Evolutionary conservation across 768 basidiomycete species (phyloP).

Genomic region (Infundibulicybe gibba): DNA sequence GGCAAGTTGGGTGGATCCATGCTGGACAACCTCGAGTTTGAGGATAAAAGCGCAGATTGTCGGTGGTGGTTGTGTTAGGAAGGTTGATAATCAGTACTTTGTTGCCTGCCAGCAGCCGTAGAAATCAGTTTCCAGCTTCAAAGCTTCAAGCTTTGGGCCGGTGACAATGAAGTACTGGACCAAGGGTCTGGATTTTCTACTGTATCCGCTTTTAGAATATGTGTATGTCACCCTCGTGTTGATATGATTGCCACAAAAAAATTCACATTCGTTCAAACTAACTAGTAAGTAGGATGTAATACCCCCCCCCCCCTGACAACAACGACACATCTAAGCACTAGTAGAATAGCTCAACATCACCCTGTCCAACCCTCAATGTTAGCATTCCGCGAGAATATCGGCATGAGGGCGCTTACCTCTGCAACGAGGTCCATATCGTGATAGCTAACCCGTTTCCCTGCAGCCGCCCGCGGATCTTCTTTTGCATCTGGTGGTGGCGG

Average conservation of each 20-base stretch:
- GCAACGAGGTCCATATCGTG: slow-evolving; percentile 95
- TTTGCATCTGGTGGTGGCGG: slow-evolving; percentile 86
- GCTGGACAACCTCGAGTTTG: slow-evolving; percentile 2
- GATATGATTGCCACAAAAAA: neutral
- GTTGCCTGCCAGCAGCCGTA: too few relatives aligned
- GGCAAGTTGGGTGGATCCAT: slow-evolving; percentile 38
- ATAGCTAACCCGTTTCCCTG: slow-evolving; percentile 87
- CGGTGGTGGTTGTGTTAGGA: neutral
- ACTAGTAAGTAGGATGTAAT: too few relatives aligned
- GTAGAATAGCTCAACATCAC: slow-evolving; percentile 59
- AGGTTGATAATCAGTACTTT: too few relatives aligned
- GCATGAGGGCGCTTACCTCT: slow-evolving; percentile 40
- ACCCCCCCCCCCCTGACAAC: too few relatives aligned
- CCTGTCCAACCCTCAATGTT: slow-evolving; percentile 27
- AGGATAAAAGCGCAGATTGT: neutral
- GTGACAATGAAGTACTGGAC: slow-evolving; percentile 1
- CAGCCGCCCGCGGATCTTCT: slow-evolving; percentile 89
- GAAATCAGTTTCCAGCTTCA: too few relatives aligned
- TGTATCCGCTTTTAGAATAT: slow-evolving; percentile 4
- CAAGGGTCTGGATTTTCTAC: slow-evolving; percentile 23
- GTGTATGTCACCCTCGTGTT: neutral
- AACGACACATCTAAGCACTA: slow-evolving; percentile 14
- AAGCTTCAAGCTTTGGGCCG: neutral
- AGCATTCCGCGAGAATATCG: slow-evolving; percentile 7
- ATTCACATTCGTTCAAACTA: slow-evolving; percentile 8